A percentile compares a stretch with the other conserved stretches of the same genome.
Conservation (phyloP, 1,284 basidiomycete genomes). For the Naganishia cerealis region DNA sequence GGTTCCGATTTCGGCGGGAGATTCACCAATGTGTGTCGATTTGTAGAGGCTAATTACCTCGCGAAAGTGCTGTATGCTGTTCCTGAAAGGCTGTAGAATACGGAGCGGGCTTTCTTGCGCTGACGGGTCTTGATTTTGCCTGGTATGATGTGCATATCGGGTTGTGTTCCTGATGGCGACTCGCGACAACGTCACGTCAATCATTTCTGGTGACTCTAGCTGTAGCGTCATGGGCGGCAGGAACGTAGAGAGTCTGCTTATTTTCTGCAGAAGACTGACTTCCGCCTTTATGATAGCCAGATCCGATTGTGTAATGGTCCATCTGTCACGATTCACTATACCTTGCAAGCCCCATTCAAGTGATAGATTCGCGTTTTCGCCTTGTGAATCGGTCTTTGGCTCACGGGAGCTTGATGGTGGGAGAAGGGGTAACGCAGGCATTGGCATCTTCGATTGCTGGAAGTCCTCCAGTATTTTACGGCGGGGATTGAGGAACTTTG, state of each 20-base stretch:
- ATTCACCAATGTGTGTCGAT: neutral
- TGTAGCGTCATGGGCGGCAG: neutral
- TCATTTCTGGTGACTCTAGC: neutral
- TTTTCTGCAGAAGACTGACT: slow-evolving; percentile 1
- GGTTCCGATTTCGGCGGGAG: neutral
- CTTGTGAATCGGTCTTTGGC: neutral
- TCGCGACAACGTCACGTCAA: neutral
- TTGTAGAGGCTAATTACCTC: neutral
- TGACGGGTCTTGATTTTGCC: neutral
- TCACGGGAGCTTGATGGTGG: neutral
- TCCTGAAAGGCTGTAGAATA: neutral
- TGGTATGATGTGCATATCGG: neutral
- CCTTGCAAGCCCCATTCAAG: slow-evolving; percentile 14
- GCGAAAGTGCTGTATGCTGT: neutral
- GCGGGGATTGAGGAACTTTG: slow-evolving; percentile 19
- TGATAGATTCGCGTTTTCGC: neutral
- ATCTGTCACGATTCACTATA: slow-evolving; percentile 4
- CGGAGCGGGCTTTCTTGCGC: neutral
- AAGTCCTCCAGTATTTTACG: slow-evolving; percentile 7
- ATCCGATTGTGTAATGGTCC: slow-evolving; percentile 8
- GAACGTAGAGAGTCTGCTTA: neutral
- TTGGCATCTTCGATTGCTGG: slow-evolving; percentile 8
- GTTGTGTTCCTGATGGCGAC: slow-evolving; percentile 7
- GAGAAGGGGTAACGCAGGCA: slow-evolving; percentile 4
- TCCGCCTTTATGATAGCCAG: slow-evolving; percentile 14